These are phyloP conservation scores for Entoloma clypeatum DNA, from an alignment of 1,284 basidiomycete species.

Conservation along the genomic window DNA sequence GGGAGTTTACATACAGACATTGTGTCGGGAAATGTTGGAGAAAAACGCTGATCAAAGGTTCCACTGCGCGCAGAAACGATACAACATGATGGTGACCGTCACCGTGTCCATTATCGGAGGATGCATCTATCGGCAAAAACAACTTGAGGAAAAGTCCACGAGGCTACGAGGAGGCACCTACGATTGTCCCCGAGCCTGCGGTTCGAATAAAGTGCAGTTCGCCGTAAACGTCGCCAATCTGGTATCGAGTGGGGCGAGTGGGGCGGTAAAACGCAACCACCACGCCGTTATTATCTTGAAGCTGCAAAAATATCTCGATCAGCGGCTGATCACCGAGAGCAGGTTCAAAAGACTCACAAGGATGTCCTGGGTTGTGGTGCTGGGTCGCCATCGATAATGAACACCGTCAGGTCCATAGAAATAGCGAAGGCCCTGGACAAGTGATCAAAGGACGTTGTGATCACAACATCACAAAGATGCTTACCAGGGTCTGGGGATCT, in stretches of 20 bases:
- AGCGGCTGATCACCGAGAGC: constrained; percentile 18
- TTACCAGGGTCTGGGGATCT: constrained; percentile 56
- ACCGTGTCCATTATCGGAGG: constrained; percentile 85
- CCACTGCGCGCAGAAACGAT: constrained; percentile 69
- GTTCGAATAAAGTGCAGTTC: constrained; percentile 76
- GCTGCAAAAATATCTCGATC: constrained; percentile 36
- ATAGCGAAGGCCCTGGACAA: constrained; percentile 51
- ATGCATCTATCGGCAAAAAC: constrained; percentile 53
- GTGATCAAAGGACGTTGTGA: constrained; percentile 8
- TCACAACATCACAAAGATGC: constrained; percentile 24
- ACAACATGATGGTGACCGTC: constrained; percentile 77
- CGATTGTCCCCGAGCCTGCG: constrained; percentile 75
- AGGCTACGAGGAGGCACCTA: constrained; percentile 16
- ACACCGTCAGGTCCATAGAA: constrained; percentile 81
- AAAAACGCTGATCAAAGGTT: constrained; percentile 45
- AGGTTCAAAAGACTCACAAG: constrained; percentile 45
- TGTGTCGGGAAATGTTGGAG: not conserved
- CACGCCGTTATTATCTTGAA: constrained; percentile 64
- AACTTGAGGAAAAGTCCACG: constrained; percentile 21
- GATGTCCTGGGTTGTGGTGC: constrained; percentile 52
- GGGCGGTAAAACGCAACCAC: constrained; percentile 76
- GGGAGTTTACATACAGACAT: constrained; percentile 3
- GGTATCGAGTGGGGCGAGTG: constrained; percentile 69
- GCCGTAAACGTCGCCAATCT: constrained; percentile 78
- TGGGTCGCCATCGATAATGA: constrained; percentile 72